phyloP scores from a whole-genome alignment of 306 rosid species.

The Psophocarpus tetragonolobus region DNA sequence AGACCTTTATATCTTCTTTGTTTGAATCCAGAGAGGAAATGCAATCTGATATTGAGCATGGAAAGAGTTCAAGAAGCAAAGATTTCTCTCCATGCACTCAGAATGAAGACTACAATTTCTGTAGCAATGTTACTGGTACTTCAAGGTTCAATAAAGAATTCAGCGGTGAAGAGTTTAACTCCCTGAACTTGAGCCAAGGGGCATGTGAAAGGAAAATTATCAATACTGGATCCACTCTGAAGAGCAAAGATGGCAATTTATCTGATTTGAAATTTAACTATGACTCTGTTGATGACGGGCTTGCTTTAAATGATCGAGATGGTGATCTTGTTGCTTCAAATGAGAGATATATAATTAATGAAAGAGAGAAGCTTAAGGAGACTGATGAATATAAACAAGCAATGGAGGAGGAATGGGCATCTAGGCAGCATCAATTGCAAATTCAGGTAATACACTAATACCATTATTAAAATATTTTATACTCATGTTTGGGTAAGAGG shows the following conservation, averaged over 20 bases:
- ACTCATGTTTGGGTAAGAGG: not conserved
- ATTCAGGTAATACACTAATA: conserved; percentile 66
- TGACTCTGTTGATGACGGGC: conserved; percentile 32
- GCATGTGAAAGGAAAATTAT: conserved; percentile 25
- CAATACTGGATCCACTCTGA: conserved; percentile 20
- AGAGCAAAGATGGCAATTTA: conserved; percentile 26
- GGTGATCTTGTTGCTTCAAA: conserved; percentile 22
- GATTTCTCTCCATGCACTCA: conserved; percentile 34
- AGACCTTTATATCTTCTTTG: not conserved
- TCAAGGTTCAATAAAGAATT: conserved; percentile 35
- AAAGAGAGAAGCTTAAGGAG: conserved; percentile 80
- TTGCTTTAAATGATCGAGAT: conserved; percentile 33
- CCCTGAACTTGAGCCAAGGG: conserved; percentile 18
- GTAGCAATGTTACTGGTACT: conserved; percentile 34
- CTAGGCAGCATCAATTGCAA: conserved; percentile 78
- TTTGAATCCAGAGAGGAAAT: conserved; percentile 29
- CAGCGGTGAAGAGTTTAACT: conserved; percentile 33
- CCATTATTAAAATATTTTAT: not conserved
- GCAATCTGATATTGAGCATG: conserved; percentile 27
- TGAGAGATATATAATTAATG: conserved; percentile 54
- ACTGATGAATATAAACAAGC: conserved; percentile 86
- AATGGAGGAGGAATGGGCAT: conserved; percentile 81
- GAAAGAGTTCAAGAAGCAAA: conserved; percentile 32
- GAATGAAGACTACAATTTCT: conserved; percentile 9
- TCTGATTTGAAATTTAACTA: conserved; percentile 22